These are phyloP conservation scores for Apodospora peruviana DNA, from an alignment of 495 filamentous ascomycete genomes.

Conservation along the genomic window DNA sequence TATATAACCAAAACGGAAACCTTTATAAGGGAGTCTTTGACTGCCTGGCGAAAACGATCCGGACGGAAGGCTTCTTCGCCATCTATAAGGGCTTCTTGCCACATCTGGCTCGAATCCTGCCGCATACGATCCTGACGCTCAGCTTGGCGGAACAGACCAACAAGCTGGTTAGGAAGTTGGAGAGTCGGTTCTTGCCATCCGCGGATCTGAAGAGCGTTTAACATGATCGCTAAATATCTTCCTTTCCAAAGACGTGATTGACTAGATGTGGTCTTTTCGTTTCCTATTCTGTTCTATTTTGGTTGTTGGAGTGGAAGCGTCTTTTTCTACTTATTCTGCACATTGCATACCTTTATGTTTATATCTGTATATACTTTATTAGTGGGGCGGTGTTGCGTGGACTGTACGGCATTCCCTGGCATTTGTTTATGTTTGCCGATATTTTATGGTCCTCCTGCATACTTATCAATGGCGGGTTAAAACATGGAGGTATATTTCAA, in stretches of 20 bases:
- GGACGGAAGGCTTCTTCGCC: conserved; percentile 83
- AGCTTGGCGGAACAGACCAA: conserved; percentile 96
- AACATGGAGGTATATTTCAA: no score
- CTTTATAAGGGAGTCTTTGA: conserved; percentile 90
- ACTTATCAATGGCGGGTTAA: no score
- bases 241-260: background rate
- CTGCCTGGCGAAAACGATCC: conserved; percentile 84
- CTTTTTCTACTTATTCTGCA: background rate
- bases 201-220: conserved; percentile 23
- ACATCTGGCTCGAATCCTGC: conserved; percentile 87
- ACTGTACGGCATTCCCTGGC: background rate
- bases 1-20: conserved; percentile 99
- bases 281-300: background rate
- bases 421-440: no score
- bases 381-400: background rate
- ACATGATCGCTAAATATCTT: conserved; percentile 1
- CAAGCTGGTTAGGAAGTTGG: conserved; percentile 75
- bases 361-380: background rate
- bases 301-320: background rate
- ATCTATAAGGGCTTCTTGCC: conserved; percentile 99
- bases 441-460: no score
- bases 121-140: conserved; percentile 90
- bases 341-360: background rate
- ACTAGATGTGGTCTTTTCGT: background rate
- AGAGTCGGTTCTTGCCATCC: conserved; percentile 54